phyloP scores from a whole-genome alignment of 179 eudicot species.

The Silene coronaria region DNA sequence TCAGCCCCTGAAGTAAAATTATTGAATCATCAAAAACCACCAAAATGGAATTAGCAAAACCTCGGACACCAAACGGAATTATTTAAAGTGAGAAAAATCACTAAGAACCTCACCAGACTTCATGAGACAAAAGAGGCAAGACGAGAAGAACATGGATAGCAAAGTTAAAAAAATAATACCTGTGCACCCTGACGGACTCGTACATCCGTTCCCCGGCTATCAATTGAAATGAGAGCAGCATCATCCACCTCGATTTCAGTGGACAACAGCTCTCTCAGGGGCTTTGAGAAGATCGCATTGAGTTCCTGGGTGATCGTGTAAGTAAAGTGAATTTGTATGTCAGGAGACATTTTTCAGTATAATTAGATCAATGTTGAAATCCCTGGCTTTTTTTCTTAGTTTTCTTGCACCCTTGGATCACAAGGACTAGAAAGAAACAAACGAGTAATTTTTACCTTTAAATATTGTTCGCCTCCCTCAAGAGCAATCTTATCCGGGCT shows the following conservation, averaged over 20 bases:
- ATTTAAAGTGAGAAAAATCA: not conserved
- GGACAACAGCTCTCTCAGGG: slow-evolving; percentile 74
- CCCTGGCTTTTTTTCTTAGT: not conserved
- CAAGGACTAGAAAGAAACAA: not conserved
- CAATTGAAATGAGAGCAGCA: slow-evolving; percentile 91
- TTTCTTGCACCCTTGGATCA: not conserved
- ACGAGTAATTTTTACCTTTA: slow-evolving; percentile 50
- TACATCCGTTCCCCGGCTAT: slow-evolving; percentile 87
- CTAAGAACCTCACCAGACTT: not conserved
- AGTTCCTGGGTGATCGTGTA: slow-evolving; percentile 51
- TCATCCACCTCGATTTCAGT: slow-evolving; percentile 81
- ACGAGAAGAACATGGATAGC: too few species aligned
- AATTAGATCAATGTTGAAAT: not conserved
- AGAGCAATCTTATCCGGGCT: slow-evolving; percentile 88
- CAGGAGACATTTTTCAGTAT: not conserved
- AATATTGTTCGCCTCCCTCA: slow-evolving; percentile 91
- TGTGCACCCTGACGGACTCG: slow-evolving; percentile 97
- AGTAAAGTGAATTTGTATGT: not conserved
- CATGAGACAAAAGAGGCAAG: slow-evolving; percentile 3
- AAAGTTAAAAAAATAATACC: slow-evolving; percentile 30
- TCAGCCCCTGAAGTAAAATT: too few species aligned
- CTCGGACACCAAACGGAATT: too few species aligned
- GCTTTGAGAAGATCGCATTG: slow-evolving; percentile 88
- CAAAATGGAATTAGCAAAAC: too few species aligned
- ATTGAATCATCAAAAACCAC: too few species aligned